These are phyloP conservation scores for Bromus sterilis DNA, from an alignment of 176 grass and related monocot species.

Conservation along the genomic window DNA sequence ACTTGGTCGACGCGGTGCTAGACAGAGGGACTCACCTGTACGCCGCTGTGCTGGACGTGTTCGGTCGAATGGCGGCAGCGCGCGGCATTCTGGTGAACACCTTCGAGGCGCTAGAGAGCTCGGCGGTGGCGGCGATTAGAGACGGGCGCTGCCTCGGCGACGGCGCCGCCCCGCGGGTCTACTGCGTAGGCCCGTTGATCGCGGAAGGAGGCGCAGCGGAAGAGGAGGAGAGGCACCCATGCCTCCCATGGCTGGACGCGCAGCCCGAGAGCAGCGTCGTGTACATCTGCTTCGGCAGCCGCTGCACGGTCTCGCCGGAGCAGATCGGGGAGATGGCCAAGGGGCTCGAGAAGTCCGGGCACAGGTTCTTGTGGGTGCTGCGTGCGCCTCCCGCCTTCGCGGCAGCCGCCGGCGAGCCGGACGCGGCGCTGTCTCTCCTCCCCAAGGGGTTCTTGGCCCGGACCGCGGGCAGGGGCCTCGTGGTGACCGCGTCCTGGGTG, in stretches of 20 bases:
- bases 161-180: neutral
- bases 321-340: conserved; percentile 29
- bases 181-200: conserved; percentile 33
- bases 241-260: conserved; percentile 9
- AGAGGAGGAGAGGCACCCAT: conserved; percentile 17
- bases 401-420: neutral
- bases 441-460: conserved; percentile 19
- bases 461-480: neutral
- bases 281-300: conserved; percentile 1
- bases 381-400: neutral
- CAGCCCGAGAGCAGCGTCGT: neutral
- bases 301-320: neutral
- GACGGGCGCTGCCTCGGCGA: neutral
- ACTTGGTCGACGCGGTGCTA: conserved; percentile 13
- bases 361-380: conserved; percentile 32
- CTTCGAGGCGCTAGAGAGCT: conserved; percentile 22
- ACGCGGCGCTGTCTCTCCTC: neutral
- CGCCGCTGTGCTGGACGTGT: neutral
- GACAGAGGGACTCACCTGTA: conserved; percentile 6
- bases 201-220: neutral
- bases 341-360: conserved; percentile 10
- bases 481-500: conserved; percentile 24
- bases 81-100: conserved; percentile 35
- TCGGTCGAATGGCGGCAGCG: neutral
- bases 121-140: neutral